Evolutionary conservation across 2,329 filamentous ascomycete species (phyloP).

Genomic region (Trichoderma sp.): DNA sequence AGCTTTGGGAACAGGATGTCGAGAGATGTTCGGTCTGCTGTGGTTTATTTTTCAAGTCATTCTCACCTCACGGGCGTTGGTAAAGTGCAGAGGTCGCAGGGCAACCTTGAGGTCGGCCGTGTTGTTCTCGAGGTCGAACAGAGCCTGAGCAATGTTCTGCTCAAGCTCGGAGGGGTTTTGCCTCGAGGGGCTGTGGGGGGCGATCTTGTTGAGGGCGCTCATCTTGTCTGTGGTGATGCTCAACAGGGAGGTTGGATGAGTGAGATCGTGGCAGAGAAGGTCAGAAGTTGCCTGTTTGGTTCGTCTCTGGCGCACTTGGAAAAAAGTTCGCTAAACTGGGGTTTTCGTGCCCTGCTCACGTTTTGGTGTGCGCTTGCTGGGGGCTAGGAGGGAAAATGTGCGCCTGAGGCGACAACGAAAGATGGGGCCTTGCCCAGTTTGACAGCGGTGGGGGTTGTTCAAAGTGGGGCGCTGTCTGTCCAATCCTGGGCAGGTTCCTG

Average conservation of each 20-base stretch:
- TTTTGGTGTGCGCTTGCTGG: constrained; percentile 28
- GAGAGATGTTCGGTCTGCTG: constrained; percentile 33
- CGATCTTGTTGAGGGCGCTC: constrained; percentile 91
- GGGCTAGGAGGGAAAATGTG: neutral
- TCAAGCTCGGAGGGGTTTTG: constrained; percentile 97
- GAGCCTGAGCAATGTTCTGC: constrained; percentile 92
- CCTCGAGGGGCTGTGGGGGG: constrained; percentile 93
- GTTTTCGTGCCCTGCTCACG: constrained; percentile 44
- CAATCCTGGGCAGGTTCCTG: neutral
- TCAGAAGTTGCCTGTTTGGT: neutral
- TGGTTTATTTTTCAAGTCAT: constrained; percentile 35
- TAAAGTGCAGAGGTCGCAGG: constrained; percentile 97
- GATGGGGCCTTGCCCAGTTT: neutral
- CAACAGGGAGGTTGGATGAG: constrained; percentile 39
- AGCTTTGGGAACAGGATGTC: constrained; percentile 50
- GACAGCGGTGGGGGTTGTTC: neutral
- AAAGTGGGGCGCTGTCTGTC: neutral
- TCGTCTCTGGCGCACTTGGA: constrained; percentile 23
- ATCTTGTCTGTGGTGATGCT: constrained; percentile 56
- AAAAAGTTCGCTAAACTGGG: constrained; percentile 45
- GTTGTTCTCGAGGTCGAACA: constrained; percentile 99
- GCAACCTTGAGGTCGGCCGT: constrained; percentile 95
- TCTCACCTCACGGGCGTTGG: constrained; percentile 99
- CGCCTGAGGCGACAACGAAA: constrained; percentile 6
- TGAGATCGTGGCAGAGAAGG: constrained; percentile 34